Conservation (phyloP, 805 yeast species). For the Barnettozyma wickerhamii region DNA sequence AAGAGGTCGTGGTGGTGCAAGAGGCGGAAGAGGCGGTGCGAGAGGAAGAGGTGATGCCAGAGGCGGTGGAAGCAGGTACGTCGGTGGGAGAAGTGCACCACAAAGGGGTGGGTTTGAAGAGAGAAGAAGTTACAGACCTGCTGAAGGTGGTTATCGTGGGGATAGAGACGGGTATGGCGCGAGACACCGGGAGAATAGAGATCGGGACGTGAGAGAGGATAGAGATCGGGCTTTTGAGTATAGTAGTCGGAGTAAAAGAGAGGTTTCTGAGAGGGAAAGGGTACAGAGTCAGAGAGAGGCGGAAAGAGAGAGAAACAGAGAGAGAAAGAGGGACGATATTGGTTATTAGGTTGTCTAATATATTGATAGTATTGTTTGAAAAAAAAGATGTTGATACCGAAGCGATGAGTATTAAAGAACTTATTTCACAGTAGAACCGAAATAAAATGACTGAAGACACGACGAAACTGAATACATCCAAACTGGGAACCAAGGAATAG, state of each 20-base stretch:
- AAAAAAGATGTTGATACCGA: neutral
- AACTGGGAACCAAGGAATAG: slow-evolving; percentile 83
- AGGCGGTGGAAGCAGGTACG: slow-evolving; percentile 2
- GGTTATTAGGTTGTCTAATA: no score
- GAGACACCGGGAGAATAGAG: slow-evolving; percentile 9
- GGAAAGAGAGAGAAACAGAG: slow-evolving; percentile 19
- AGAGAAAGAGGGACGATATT: slow-evolving; percentile 3
- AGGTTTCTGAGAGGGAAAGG: slow-evolving; percentile 19
- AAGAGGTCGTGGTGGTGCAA: slow-evolving; percentile 12
- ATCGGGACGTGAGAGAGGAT: slow-evolving; percentile 10
- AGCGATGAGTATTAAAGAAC: neutral
- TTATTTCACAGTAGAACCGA: neutral
- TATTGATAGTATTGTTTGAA: neutral
- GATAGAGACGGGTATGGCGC: slow-evolving; percentile 7
- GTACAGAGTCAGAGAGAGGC: slow-evolving; percentile 14
- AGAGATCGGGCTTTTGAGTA: slow-evolving; percentile 15
- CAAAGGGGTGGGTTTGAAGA: slow-evolving; percentile 21
- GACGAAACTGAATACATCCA: slow-evolving; percentile 61
- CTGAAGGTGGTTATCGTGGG: slow-evolving; percentile 2
- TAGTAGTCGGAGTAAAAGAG: slow-evolving; percentile 21
- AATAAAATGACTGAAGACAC: slow-evolving; percentile 33
- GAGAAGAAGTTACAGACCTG: slow-evolving; percentile 1
- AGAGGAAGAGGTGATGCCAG: slow-evolving; percentile 12
- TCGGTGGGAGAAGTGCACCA: slow-evolving; percentile 10
- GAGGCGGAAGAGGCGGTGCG: slow-evolving; percentile 14